A percentile compares a stretch with the other conserved stretches of the same genome.
These are phyloP conservation scores for Guillardia theta DNA, from an alignment of 78 protist genomes.

Conservation along the genomic window DNA sequence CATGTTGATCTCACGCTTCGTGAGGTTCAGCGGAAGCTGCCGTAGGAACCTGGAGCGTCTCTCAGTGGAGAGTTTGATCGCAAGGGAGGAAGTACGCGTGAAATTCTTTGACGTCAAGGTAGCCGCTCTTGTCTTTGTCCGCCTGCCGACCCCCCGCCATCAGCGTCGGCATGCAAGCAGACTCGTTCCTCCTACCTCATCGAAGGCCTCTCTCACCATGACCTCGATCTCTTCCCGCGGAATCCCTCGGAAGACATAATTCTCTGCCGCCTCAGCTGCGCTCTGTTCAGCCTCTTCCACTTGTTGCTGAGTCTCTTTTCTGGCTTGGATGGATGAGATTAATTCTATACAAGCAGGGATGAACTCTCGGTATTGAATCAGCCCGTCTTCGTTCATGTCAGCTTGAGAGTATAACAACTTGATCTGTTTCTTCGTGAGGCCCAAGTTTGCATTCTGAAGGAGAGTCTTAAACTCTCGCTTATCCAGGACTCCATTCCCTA, in stretches of 20 bases:
- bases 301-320: background rate
- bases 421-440: background rate
- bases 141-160: background rate
- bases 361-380: background rate
- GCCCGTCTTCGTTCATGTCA: background rate
- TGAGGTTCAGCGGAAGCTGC: background rate
- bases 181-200: background rate
- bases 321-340: background rate
- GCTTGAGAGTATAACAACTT: conserved; percentile 29
- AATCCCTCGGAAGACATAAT: background rate
- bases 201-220: background rate
- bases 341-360: background rate
- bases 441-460: background rate
- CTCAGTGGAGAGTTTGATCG: too few relatives aligned
- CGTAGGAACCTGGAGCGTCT: too few relatives aligned
- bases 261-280: background rate
- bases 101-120: background rate
- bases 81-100: too few relatives aligned
- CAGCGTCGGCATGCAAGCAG: background rate
- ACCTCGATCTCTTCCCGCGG: background rate
- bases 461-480: background rate
- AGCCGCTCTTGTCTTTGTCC: background rate
- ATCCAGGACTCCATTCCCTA: background rate
- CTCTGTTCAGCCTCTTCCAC: background rate
- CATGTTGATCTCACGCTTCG: conserved; percentile 12